Evolutionary conservation across 2,329 filamentous ascomycete genomes (phyloP).

Genomic region (Calonectria leucothoes): DNA sequence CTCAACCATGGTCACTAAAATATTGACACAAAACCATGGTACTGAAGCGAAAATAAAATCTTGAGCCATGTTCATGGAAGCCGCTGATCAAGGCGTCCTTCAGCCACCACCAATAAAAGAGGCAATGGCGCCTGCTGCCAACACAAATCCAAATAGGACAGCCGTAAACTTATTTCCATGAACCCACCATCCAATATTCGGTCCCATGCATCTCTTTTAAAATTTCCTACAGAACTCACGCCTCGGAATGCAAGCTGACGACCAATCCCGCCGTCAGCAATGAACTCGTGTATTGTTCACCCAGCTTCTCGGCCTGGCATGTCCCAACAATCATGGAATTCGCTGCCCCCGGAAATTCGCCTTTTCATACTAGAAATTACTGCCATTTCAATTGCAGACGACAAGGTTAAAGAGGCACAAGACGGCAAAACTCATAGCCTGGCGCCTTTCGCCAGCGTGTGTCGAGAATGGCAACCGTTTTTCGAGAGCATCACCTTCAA

Average conservation of each 20-base stretch:
- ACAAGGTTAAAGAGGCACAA: neutral
- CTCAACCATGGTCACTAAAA: no score
- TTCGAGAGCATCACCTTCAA: neutral
- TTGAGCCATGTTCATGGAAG: no score
- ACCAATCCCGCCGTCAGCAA: neutral
- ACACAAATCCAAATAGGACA: no score
- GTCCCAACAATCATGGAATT: neutral
- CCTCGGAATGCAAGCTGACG: neutral
- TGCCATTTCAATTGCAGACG: neutral
- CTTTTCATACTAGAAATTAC: neutral
- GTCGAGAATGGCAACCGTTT: neutral
- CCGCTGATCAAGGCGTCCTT: no score
- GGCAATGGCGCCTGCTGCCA: no score
- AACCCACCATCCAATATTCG: no score
- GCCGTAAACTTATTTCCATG: no score
- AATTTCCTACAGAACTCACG: neutral
- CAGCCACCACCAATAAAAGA: no score
- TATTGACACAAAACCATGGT: no score
- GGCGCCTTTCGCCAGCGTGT: neutral
- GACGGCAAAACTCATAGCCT: neutral
- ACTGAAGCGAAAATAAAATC: no score
- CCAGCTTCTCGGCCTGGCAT: neutral
- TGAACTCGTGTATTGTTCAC: neutral
- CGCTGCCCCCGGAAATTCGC: neutral
- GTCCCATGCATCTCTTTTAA: no score